These are phyloP conservation scores for Eutrema heterophyllum DNA, from an alignment of 345 rosid species.

Conservation along the genomic window DNA sequence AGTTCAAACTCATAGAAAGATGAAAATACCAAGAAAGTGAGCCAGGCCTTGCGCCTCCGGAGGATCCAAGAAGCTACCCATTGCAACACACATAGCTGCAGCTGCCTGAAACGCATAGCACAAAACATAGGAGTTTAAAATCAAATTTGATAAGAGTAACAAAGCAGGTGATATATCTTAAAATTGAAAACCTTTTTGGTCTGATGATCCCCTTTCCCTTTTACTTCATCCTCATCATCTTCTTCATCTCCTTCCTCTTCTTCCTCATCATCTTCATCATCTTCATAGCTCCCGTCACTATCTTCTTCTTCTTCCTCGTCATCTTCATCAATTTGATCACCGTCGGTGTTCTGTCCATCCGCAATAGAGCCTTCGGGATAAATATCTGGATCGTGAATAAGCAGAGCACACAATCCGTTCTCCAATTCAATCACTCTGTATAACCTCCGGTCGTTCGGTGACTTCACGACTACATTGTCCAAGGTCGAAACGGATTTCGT, in stretches of 20 bases:
- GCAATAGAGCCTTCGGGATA: slow-evolving; percentile 42
- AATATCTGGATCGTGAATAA: slow-evolving; percentile 95
- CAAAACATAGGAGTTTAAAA: not conserved
- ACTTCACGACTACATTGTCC: slow-evolving; percentile 65
- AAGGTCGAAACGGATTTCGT: slow-evolving; percentile 33
- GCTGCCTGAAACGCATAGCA: slow-evolving; percentile 63
- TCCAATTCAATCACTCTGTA: slow-evolving; percentile 67
- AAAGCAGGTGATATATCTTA: not conserved
- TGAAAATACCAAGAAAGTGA: slow-evolving; percentile 79
- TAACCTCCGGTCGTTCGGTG: slow-evolving; percentile 73
- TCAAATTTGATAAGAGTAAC: not conserved
- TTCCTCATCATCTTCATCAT: slow-evolving; percentile 25
- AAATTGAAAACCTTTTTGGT: slow-evolving; percentile 55
- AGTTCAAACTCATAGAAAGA: slow-evolving; percentile 2
- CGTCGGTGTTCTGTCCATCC: not conserved
- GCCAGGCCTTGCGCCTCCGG: slow-evolving; percentile 93
- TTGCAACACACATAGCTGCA: slow-evolving; percentile 96
- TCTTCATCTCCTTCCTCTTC: slow-evolving; percentile 7
- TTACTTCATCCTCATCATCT: slow-evolving; percentile 24
- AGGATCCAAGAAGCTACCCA: slow-evolving; percentile 98
- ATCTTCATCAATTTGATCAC: slow-evolving; percentile 23
- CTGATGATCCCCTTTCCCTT: slow-evolving; percentile 41
- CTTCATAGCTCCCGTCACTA: slow-evolving; percentile 28
- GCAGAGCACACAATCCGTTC: slow-evolving; percentile 77
- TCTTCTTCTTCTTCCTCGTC: slow-evolving; percentile 37